These are phyloP conservation scores for Trypanosoma mega DNA, from an alignment of 208 protist genomes.

Conservation along the genomic window DNA sequence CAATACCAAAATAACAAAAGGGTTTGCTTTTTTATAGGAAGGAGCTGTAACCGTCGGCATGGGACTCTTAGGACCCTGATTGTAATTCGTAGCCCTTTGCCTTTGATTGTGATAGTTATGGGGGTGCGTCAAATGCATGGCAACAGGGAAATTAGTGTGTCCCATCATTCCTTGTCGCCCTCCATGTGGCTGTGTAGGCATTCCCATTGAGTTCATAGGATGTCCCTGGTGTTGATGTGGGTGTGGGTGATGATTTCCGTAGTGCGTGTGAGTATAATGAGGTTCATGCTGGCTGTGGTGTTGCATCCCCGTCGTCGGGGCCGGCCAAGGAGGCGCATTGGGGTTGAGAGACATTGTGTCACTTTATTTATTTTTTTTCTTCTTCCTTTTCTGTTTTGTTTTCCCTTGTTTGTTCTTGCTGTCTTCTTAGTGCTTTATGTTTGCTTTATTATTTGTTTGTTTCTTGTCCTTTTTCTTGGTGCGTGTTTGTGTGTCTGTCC, in stretches of 20 bases:
- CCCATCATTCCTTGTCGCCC: slow-evolving; percentile 13
- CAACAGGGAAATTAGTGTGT: not conserved
- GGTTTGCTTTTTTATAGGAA: slow-evolving; percentile 40
- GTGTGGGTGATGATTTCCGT: slow-evolving; percentile 1
- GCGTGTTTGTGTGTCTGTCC: slow-evolving; percentile 1
- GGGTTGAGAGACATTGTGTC: slow-evolving; percentile 23
- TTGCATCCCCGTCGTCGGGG: slow-evolving; percentile 9
- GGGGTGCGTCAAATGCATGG: slow-evolving; percentile 8
- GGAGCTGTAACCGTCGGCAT: slow-evolving; percentile 15
- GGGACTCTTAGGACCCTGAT: slow-evolving; percentile 3
- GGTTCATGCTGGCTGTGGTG: slow-evolving; percentile 3
- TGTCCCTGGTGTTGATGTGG: not conserved
- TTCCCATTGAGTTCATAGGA: slow-evolving; percentile 4
- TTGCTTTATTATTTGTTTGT: not conserved
- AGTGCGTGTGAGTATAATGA: no score
- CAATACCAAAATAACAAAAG: slow-evolving; percentile 69
- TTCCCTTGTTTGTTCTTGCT: not conserved
- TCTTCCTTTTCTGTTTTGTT: not conserved
- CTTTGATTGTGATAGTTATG: slow-evolving; percentile 6
- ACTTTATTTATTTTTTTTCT: not conserved
- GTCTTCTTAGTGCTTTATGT: not conserved
- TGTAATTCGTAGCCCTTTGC: slow-evolving; percentile 5
- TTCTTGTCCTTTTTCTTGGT: not conserved
- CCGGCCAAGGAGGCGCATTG: slow-evolving; percentile 20
- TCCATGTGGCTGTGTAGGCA: not conserved